Evolutionary conservation across 2,329 filamentous ascomycete genomes (phyloP), one percentile per base, ranked within the genome.

Genomic region (Akanthomyces uredinophilus): DNA sequence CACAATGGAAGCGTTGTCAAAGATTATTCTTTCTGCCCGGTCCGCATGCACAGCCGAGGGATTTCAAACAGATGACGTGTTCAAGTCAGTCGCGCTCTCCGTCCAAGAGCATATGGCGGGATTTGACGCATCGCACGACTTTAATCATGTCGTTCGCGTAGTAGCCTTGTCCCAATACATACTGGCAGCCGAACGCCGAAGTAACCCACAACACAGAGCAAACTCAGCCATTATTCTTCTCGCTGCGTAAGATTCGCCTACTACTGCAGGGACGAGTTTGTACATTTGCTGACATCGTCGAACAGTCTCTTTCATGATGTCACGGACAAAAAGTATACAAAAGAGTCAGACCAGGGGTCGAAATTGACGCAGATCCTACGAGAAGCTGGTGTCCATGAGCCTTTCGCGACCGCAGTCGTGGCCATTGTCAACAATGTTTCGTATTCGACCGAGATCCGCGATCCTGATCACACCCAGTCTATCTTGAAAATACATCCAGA

Each of bases 61-160:
- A 10, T n/a, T 52, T 18, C 46, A 35, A 3, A 24, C n/a, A 43
- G 47, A 60, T 18, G 20, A 11, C 1, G 37, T 60, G 18, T 60
- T 60, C 13, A 16, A 52, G 24, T 60, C 57, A 4, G 37, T 60
- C 7, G 47, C 57, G 14, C 22, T 20, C 20, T 60, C 57, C 2
- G 39, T 44, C 16, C 24, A 85, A 70, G 77, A 81, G 44, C 91
- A 90, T 79, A 94, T 94, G 88, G 79, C 84, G 49, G 80, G 84
- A 65, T 91, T 91, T 75, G 93, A 97, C 76, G 86, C 86, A 56
- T 96, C 91, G 2, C 93, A 97, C 78, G 91, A 96, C 78, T 96
- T 91, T 78, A 79, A 84, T 61, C 93, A 97, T 74, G 90, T 96
- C 69, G 79, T 86, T 65, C 88, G 93, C 58, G 92, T 97, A 22